These are phyloP conservation scores for Penicillium egyptiacum DNA, from an alignment of 495 filamentous ascomycete species.

Conservation along the genomic window DNA sequence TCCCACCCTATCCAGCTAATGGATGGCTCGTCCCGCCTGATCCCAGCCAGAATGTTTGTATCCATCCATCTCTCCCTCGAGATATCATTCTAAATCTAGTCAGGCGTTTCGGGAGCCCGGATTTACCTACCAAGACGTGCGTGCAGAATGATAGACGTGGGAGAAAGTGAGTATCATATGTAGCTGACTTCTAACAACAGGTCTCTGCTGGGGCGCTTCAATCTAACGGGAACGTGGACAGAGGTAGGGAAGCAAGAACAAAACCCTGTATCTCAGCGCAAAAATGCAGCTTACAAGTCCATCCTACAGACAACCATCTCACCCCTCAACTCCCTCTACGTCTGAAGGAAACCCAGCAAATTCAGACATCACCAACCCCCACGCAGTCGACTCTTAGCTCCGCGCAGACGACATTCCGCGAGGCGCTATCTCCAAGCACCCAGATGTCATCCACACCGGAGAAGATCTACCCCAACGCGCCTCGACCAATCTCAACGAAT, in stretches of 20 bases:
- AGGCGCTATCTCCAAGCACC: not conserved
- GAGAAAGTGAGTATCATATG: not conserved
- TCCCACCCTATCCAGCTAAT: constrained; percentile 4
- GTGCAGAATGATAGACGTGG: not conserved
- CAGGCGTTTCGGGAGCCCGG: not conserved
- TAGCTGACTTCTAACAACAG: not conserved
- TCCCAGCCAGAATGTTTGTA: constrained; percentile 14
- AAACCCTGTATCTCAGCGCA: not conserved
- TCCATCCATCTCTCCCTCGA: not conserved
- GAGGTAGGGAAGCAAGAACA: not conserved
- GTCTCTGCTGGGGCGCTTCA: not conserved
- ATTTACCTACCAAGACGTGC: not conserved
- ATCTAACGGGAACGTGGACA: not conserved
- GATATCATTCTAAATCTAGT: not conserved
- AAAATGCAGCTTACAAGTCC: not conserved
- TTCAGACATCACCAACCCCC: not conserved
- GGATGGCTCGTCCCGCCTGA: constrained; percentile 1
- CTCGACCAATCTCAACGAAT: not conserved
- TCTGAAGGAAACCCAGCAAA: not conserved
- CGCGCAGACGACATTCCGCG: not conserved
- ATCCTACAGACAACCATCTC: not conserved
- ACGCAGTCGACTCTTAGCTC: not conserved
- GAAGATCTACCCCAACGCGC: not conserved
- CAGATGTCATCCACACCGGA: not conserved
- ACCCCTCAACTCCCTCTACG: not conserved